A percentile compares a stretch with the other conserved stretches of the same genome.
Conservation (phyloP, 495 filamentous ascomycete species). For the Penicillium paradoxum region DNA sequence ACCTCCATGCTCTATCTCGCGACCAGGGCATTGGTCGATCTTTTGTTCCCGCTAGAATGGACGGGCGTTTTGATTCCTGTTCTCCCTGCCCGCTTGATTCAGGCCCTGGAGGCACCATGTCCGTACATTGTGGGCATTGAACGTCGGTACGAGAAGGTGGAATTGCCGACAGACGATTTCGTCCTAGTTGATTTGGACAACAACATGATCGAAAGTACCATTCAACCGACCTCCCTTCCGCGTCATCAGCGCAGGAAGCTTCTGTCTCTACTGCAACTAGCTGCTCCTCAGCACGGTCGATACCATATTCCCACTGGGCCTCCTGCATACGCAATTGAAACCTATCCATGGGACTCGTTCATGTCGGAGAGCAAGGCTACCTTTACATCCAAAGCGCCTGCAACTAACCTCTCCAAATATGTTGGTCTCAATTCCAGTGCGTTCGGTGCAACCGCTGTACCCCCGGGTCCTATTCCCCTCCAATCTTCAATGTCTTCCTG, state of each 20-base stretch:
- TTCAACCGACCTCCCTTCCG: constrained; percentile 68
- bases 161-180: constrained; percentile 94
- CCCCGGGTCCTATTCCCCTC: constrained; percentile 41
- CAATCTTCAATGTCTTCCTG: constrained; percentile 87
- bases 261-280: constrained; percentile 77
- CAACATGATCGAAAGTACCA: constrained; percentile 78
- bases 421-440: constrained; percentile 82
- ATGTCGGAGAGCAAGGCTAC: constrained; percentile 78
- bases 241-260: constrained; percentile 88
- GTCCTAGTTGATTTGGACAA: constrained; percentile 90
- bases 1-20: constrained; percentile 94
- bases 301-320: constrained; percentile 83
- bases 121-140: constrained; percentile 97
- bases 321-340: constrained; percentile 88
- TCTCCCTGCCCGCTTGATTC: constrained; percentile 78
- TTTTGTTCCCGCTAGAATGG: constrained; percentile 91
- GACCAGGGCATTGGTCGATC: constrained; percentile 71
- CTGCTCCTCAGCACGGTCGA: constrained; percentile 83
- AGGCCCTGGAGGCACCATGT: constrained; percentile 89
- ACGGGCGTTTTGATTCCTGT: constrained; percentile 89
- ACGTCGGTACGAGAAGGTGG: constrained; percentile 83
- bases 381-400: constrained; percentile 63
- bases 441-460: constrained; percentile 65
- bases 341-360: constrained; percentile 84
- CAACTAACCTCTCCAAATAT: constrained; percentile 74